Conservation (phyloP, 2,329 filamentous ascomycete species). For the Clarireedia monteithiana region DNA sequence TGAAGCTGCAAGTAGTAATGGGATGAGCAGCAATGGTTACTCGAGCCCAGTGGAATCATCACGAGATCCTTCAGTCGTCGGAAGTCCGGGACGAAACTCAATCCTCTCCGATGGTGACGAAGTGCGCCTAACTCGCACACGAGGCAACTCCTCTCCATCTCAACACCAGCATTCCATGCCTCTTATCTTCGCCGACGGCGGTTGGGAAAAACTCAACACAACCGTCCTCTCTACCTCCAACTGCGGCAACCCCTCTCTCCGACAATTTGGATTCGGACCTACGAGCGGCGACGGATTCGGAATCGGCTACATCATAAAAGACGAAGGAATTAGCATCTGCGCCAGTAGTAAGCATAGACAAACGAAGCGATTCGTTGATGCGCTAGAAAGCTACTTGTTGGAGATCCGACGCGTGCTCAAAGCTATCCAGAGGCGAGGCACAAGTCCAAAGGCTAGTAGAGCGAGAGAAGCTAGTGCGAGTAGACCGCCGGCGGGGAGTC, state of each 20-base stretch:
- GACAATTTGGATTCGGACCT: slow-evolving; percentile 94
- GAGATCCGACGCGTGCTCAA: slow-evolving; percentile 82
- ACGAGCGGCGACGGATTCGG: slow-evolving; percentile 92
- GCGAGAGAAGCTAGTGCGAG: slow-evolving; percentile 49
- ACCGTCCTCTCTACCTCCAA: slow-evolving; percentile 97
- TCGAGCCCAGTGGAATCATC: slow-evolving; percentile 48
- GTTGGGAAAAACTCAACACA: slow-evolving; percentile 93
- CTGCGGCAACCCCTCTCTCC: slow-evolving; percentile 89
- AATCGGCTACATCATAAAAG: slow-evolving; percentile 98
- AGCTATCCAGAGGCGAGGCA: slow-evolving; percentile 53
- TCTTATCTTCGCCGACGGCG: slow-evolving; percentile 74
- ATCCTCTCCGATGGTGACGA: slow-evolving; percentile 30
- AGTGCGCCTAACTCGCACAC: slow-evolving; percentile 22
- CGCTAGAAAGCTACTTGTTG: slow-evolving; percentile 80
- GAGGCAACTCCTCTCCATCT: slow-evolving; percentile 49
- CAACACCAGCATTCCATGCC: slow-evolving; percentile 51
- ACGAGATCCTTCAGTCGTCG: slow-evolving; percentile 39
- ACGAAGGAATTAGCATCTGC: slow-evolving; percentile 83
- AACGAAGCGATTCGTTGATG: slow-evolving; percentile 82
- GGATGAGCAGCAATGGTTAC: slow-evolving; percentile 50
- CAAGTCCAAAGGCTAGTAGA: slow-evolving; percentile 42
- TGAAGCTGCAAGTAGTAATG: slow-evolving; percentile 37
- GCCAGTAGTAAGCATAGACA: slow-evolving; percentile 90
- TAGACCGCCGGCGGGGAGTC: slow-evolving; percentile 27
- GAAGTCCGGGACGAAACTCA: slow-evolving; percentile 48